Conservation (phyloP, 1,284 basidiomycete genomes). For the Neolentinus lepideus region DNA sequence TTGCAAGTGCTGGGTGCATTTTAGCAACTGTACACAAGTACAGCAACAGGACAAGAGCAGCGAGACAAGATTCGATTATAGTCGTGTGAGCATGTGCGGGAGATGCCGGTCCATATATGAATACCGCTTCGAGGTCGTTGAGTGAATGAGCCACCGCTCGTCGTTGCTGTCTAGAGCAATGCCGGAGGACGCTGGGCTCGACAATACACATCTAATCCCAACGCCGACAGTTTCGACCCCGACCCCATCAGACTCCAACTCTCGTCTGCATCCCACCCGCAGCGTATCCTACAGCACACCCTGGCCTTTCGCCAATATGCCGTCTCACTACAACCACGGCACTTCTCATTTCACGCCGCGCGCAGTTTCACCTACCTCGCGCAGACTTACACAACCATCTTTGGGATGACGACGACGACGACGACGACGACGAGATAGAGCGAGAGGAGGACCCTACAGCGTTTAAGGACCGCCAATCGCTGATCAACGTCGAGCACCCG, state of each 20-base stretch:
- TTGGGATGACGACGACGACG: constrained; percentile 32
- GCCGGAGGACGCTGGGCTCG: too few relatives aligned
- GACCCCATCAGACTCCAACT: constrained; percentile 3
- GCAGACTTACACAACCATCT: constrained; percentile 31
- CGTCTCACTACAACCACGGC: constrained; percentile 59
- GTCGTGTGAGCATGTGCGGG: too few relatives aligned
- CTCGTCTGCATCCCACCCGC: constrained; percentile 34
- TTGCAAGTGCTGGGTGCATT: background rate
- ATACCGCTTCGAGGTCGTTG: too few relatives aligned
- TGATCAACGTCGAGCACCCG: constrained; percentile 98
- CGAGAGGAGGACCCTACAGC: constrained; percentile 87
- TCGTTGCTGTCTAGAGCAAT: too few relatives aligned
- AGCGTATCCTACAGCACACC: constrained; percentile 45
- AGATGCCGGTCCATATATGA: too few relatives aligned
- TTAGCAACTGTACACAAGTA: background rate
- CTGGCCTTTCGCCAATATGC: constrained; percentile 48
- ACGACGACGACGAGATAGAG: constrained; percentile 27
- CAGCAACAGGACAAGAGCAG: background rate
- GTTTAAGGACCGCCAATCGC: constrained; percentile 92
- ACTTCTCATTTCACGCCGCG: constrained; percentile 52
- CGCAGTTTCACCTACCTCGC: constrained; percentile 31
- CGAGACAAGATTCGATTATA: too few relatives aligned
- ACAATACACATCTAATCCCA: too few relatives aligned
- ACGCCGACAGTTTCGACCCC: too few relatives aligned
- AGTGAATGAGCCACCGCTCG: too few relatives aligned